Conservation (phyloP, 2,329 filamentous ascomycete genomes). For the Corinectria fuckeliana region DNA sequence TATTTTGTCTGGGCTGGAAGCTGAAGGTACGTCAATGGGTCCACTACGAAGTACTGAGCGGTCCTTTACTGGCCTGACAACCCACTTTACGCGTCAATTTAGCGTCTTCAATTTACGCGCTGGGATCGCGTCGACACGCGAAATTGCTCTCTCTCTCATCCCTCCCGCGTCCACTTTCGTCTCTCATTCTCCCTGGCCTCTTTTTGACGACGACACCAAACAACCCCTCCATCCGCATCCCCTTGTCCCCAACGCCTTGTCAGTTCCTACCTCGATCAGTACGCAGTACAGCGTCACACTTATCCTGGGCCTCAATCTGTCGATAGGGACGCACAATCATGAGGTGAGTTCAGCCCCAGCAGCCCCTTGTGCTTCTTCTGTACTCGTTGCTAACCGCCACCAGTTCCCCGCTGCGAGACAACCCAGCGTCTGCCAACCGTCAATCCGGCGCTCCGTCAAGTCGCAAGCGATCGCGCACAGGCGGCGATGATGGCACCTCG, state of each 20-base stretch:
- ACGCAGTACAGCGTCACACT: slow-evolving; percentile 1
- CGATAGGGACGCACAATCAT: slow-evolving; percentile 15
- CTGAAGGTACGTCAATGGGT: neutral
- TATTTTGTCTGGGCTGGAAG: slow-evolving; percentile 6
- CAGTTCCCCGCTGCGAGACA: slow-evolving; percentile 83
- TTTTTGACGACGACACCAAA: slow-evolving; percentile 22
- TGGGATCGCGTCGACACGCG: slow-evolving; percentile 35
- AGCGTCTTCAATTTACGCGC: slow-evolving; percentile 54
- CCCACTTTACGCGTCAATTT: slow-evolving; percentile 48
- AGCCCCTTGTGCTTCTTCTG: neutral
- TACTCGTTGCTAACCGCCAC: slow-evolving; percentile 14
- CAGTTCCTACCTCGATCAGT: neutral
- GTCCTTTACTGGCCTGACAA: neutral
- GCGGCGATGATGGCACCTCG: slow-evolving; percentile 58
- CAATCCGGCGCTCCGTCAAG: slow-evolving; percentile 61
- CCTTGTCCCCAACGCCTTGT: neutral
- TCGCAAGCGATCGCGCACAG: slow-evolving; percentile 63
- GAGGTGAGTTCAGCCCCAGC: slow-evolving; percentile 14
- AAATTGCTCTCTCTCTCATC: slow-evolving; percentile 32
- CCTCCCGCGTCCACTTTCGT: slow-evolving; percentile 26
- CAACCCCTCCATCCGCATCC: slow-evolving; percentile 14
- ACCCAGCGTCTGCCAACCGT: slow-evolving; percentile 83
- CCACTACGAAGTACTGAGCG: no score
- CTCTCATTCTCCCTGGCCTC: slow-evolving; percentile 26
- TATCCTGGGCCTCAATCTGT: neutral